Evolutionary conservation across 2,329 filamentous ascomycete species (phyloP).

Genomic region (Xylaria sp.): DNA sequence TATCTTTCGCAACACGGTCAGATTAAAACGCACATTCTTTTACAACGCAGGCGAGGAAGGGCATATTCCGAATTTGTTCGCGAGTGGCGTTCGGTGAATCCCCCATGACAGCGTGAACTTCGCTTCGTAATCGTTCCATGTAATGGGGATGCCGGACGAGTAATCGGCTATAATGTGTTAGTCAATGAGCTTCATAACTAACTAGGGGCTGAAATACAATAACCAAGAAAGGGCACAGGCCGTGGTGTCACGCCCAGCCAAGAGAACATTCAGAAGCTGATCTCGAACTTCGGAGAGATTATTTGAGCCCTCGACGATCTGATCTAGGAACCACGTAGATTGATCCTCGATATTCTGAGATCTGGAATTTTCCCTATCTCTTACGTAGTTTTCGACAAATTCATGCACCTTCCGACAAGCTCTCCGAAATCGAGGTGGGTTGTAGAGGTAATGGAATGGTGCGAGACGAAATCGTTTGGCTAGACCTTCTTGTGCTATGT

Average conservation of each 20-base stretch:
- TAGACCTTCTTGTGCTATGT: neutral
- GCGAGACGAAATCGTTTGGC: neutral
- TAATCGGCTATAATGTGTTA: neutral
- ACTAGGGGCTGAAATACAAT: neutral
- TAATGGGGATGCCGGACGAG: slow-evolving; percentile 2
- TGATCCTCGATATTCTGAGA: neutral
- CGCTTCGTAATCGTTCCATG: neutral
- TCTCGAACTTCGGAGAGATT: neutral
- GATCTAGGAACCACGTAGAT: neutral
- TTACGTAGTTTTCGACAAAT: slow-evolving; percentile 3
- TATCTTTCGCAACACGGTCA: neutral
- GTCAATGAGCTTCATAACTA: neutral
- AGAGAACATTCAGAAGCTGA: neutral
- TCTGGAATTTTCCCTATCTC: neutral
- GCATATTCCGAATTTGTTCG: slow-evolving; percentile 7
- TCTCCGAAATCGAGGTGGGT: neutral
- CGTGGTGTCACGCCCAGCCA: neutral
- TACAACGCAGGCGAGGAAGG: neutral
- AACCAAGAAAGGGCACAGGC: neutral
- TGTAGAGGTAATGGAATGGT: neutral
- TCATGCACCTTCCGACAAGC: slow-evolving; percentile 7
- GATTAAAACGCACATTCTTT: slow-evolving; percentile 9
- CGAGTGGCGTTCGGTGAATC: slow-evolving; percentile 9
- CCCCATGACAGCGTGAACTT: slow-evolving; percentile 1
- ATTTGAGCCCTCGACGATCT: neutral